Base-by-base conservation (phyloP, 768 basidiomycete genomes). In the Punctularia strigosozonata region DNA sequence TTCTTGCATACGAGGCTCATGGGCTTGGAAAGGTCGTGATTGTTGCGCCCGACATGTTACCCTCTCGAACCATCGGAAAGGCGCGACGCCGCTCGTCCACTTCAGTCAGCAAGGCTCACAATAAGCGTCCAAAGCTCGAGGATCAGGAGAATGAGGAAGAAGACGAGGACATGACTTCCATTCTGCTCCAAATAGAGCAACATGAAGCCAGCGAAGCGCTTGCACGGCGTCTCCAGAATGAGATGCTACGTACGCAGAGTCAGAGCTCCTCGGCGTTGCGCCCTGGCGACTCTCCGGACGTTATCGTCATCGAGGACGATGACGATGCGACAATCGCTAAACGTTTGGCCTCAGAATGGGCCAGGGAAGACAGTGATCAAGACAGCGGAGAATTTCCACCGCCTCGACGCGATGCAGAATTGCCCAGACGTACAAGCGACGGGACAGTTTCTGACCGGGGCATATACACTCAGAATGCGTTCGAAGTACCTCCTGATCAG, bases 151-250 rank as follows among this genome's bases (percentile, higher is more conserved):
- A 43, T 21, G n/a, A 38, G 23, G 21, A 37, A 39, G 17, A 45
- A 44, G 45, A 48, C 23, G 34, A 37, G 15, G 20, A 48, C 26
- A 24, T 48, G 41, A 19, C 37, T 6, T 12, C 42, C 36, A 59
- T 69, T 19, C 53, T 71, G 13, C 55, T 56, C 2, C 61, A 56
- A 31, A 66, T 67, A n/a, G 54, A 62, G 44, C 58, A 61, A 20
- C 63, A 64, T 30, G 64, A 68, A 48, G 61, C 61, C 38, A 66
- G 59, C 38, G 67, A 68, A 52, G 57, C 50, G 5, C 55, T 65
- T 12, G 65, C 64, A 1, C 50, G 41, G 31, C 46, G 52, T 24
- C 47, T 66, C 12, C 62, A 69, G 46, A 47, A 51, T 24, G 46
- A 48, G 18, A 46, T 33, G 7, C 40, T 21, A 21, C 21, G 35